Base-by-base conservation (phyloP, 1,139 yeast species). In the Torulaspora pretoriensis region DNA sequence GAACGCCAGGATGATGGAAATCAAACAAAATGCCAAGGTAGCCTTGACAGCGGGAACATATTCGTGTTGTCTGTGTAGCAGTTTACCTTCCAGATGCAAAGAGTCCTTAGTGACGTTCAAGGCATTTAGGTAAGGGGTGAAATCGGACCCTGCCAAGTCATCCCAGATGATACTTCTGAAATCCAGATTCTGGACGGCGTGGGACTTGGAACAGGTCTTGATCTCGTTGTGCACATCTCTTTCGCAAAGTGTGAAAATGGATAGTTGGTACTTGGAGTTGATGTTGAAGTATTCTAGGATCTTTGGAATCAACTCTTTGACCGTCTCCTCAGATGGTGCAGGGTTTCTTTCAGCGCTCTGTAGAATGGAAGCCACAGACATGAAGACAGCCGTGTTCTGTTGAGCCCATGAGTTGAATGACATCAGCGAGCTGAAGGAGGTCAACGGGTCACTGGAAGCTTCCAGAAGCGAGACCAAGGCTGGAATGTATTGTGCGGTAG, bases 1-100 rank as follows among this genome's bases (percentile, higher is more conserved):
- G 48, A 59, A 55, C 2, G 58, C 49, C 16, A 51, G 42, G 17
- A 61, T 48, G 36, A 61, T 55, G n/a, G 62, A 47, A 16, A 63
- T 25, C 12, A 61, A 39, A 40, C 56, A 53, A 46, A 57, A 49
- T 3, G 66, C 61, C 43, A 63, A 46, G 16, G 55, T 52, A 3
- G 64, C 61, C 23, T 44, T 51, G 17, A 61, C 53, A 9, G 64
- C 59, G 26, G 67, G 66, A 14, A 55, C 62, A 41, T 61, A 63
- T 41, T 56, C 50, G 31, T 55, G 54, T 45, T 61, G 53, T 39
- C 54, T 59, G 31, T 52, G 43, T 44, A 53, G 51, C 44, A 63
- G 48, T 14, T 54, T 52, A 49, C 65, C 67, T n/a, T 54, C 55
- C 38, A 64, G 48, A 31, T 60, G 51, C 35, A 64, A 45, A 28